A percentile compares a stretch with the other conserved stretches of the same genome.
Conservation (phyloP, 2,329 filamentous ascomycete genomes). For the Xylariaceae sp. region DNA sequence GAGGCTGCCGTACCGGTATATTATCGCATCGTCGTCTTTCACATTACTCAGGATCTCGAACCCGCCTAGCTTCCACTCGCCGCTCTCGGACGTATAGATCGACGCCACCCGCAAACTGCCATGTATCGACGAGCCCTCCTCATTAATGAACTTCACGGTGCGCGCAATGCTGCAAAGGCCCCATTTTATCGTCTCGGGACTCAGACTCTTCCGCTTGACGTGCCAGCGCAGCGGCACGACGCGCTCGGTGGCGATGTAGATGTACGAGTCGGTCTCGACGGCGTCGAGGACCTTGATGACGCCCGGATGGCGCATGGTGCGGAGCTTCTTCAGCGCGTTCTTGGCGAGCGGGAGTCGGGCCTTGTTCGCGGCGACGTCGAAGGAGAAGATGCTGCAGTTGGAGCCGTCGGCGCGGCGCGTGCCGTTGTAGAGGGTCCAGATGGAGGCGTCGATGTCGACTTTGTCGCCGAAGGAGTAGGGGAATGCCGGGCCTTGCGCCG, state of each 20-base stretch:
- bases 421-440: constrained; percentile 95
- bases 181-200: constrained; percentile 94
- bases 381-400: constrained; percentile 93
- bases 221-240: constrained; percentile 85
- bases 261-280: constrained; percentile 91
- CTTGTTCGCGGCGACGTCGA: constrained; percentile 78
- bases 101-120: constrained; percentile 80
- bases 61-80: constrained; percentile 94
- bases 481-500: constrained; percentile 79
- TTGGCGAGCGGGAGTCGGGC: constrained; percentile 78
- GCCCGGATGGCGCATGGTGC: constrained; percentile 88
- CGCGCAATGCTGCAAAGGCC: constrained; percentile 82
- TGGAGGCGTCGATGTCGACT: constrained; percentile 86
- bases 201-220: constrained; percentile 79
- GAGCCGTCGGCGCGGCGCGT: constrained; percentile 90
- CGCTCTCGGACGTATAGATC: constrained; percentile 89
- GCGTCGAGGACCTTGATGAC: constrained; percentile 93
- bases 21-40: constrained; percentile 90
- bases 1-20: constrained; percentile 87
- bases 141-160: constrained; percentile 93
- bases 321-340: constrained; percentile 89
- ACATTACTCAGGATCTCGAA: constrained; percentile 92
- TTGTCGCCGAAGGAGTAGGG: constrained; percentile 90
- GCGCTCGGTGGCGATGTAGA: constrained; percentile 93
- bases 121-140: constrained; percentile 86